Evolutionary conservation across 2,329 filamentous ascomycete genomes (phyloP).

Genomic region (Aspergillus spinulosporus): DNA sequence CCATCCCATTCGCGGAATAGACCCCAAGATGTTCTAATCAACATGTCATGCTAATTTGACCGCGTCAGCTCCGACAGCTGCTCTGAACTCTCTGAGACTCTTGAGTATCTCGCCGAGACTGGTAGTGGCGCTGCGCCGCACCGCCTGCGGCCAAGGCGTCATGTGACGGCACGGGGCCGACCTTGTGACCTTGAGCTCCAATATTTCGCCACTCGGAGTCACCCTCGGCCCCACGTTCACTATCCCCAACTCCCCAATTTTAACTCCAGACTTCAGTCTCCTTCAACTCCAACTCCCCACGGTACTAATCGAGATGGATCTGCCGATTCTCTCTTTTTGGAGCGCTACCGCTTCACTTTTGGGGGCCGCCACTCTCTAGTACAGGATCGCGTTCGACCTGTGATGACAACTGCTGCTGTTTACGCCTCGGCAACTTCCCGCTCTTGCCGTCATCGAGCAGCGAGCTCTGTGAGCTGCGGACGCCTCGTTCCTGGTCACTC

Average conservation of each 20-base stretch:
- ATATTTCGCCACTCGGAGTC: slow-evolving; percentile 9
- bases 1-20: neutral
- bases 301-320: neutral
- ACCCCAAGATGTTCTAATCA: neutral
- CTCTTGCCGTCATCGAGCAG: neutral
- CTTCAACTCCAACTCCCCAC: slow-evolving; percentile 2
- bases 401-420: slow-evolving; percentile 4
- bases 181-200: slow-evolving; percentile 23
- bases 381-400: slow-evolving; percentile 1
- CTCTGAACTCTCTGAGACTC: too few relatives aligned
- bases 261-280: too few relatives aligned
- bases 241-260: neutral
- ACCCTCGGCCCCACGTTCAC: neutral
- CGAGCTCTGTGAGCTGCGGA: neutral
- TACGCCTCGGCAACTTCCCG: slow-evolving; percentile 16
- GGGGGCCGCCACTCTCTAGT: slow-evolving; percentile 6
- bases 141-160: slow-evolving; percentile 19
- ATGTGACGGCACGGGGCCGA: slow-evolving; percentile 24
- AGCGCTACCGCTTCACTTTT: neutral
- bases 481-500: neutral
- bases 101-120: too few relatives aligned
- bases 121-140: slow-evolving; percentile 4
- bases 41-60: slow-evolving; percentile 4
- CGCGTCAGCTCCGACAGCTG: slow-evolving; percentile 6
- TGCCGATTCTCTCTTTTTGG: neutral